Evolutionary conservation across 2,329 filamentous ascomycete species (phyloP).

Genomic region (Exophiala viscosa): DNA sequence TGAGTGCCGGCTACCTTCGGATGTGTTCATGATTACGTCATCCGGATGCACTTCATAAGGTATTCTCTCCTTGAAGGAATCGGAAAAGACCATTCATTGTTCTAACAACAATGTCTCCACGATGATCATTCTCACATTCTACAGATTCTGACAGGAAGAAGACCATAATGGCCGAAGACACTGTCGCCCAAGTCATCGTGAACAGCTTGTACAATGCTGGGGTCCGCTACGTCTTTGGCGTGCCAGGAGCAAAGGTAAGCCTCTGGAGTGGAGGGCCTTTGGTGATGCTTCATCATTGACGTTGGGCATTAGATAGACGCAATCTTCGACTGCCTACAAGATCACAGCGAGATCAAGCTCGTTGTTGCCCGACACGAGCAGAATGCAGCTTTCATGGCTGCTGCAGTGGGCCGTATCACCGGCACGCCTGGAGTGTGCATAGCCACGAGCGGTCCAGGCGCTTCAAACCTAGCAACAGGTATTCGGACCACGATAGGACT

Average conservation of each 20-base stretch:
- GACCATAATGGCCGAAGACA: constrained; percentile 21
- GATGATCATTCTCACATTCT: no score
- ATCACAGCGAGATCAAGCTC: constrained; percentile 47
- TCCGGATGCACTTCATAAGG: background rate
- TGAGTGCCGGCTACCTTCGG: no score
- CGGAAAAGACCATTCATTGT: no score
- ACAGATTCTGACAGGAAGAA: background rate
- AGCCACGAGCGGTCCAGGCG: constrained; percentile 48
- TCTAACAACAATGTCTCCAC: no score
- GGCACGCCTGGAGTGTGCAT: constrained; percentile 47
- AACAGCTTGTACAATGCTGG: constrained; percentile 39
- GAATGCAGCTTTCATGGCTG: constrained; percentile 51
- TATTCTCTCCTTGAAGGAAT: no score
- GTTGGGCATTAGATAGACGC: constrained; percentile 37
- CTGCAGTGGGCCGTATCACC: constrained; percentile 46
- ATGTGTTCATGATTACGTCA: constrained; percentile 2
- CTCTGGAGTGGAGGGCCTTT: no score
- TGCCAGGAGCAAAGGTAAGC: constrained; percentile 42
- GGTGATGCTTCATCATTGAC: no score
- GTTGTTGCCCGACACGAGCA: constrained; percentile 50
- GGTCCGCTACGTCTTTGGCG: constrained; percentile 47
- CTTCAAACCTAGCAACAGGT: constrained; percentile 44
- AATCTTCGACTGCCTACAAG: constrained; percentile 45
- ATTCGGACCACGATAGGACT: background rate
- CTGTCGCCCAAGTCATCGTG: constrained; percentile 27